Evolutionary conservation across 2,329 filamentous ascomycete species (phyloP).

Genomic region (Claviceps sorghi): DNA sequence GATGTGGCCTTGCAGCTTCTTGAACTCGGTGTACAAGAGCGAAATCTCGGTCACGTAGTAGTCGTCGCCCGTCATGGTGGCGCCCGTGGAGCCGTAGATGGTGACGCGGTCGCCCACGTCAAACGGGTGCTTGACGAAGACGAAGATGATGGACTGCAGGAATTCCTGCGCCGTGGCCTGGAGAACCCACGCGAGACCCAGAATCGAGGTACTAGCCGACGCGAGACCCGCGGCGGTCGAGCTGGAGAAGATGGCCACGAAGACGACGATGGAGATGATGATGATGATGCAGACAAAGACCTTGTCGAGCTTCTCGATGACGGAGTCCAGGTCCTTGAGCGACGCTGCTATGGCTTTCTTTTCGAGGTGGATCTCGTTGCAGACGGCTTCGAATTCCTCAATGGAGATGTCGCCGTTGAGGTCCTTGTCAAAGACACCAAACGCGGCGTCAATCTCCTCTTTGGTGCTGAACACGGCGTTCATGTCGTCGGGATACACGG

Average conservation of each 20-base stretch:
- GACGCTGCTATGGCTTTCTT: conserved; percentile 92
- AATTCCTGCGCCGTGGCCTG: conserved; percentile 90
- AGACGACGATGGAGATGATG: conserved; percentile 69
- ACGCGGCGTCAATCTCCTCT: conserved; percentile 80
- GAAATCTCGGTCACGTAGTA: conserved; percentile 95
- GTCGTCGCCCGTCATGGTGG: conserved; percentile 66
- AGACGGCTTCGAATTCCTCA: conserved; percentile 85
- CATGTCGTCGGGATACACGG: conserved; percentile 64
- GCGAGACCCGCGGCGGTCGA: conserved; percentile 86
- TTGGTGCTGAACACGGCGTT: conserved; percentile 63
- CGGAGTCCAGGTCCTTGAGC: conserved; percentile 85
- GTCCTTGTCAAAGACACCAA: conserved; percentile 88
- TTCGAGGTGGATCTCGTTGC: conserved; percentile 86
- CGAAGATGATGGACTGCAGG: conserved; percentile 83
- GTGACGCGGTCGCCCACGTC: conserved; percentile 89
- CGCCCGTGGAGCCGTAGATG: conserved; percentile 79
- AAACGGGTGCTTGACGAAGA: conserved; percentile 94
- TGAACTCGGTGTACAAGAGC: conserved; percentile 89
- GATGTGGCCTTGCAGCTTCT: conserved; percentile 95
- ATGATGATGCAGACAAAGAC: conserved; percentile 79
- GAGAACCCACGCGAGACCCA: conserved; percentile 85
- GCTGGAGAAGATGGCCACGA: conserved; percentile 77
- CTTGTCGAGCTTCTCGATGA: conserved; percentile 77
- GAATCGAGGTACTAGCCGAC: conserved; percentile 72
- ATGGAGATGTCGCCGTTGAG: conserved; percentile 94